Base-by-base conservation (phyloP, 2,329 filamentous ascomycete species). In the Trichoderma sp. region DNA sequence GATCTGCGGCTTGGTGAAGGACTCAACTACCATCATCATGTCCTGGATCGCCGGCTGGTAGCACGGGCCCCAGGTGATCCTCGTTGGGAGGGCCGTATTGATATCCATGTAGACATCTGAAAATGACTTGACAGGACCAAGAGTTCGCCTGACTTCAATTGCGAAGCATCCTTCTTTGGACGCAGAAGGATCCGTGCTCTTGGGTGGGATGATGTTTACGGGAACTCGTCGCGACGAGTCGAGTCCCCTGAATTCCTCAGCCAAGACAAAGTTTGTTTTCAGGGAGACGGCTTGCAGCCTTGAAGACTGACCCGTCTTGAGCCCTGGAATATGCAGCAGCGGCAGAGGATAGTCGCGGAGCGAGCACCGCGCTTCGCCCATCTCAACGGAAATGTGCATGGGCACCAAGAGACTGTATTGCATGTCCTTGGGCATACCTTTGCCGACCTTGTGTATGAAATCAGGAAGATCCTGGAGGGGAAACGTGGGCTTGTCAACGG, bases 1-100 rank as follows among this genome's bases (percentile, higher is more conserved):
- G 30, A 97, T 83, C 68, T 94, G 93, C 7, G 94, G 92, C 74
- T 99, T 99, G 0, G 94, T 97, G 75, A 99, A 98, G 2, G 91
- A 94, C 77, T 99, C 95, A 67, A 99, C 91, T 28, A 93, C 93
- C 85, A 98, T 97, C 95, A 99, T 99, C 90, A 98, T 97, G 74
- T 99, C 96, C 76, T 99, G 95, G 56, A 99, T 94, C 1, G 94
- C 94, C 30, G 96, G 95, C 73, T 99, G 96, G 73, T 98, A 99
- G 2, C 93, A 97, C 52, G 95, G 93, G 7, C 93, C 93, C 96
- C 95, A 99, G 0, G 94, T 97, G 61, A 99, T 94, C 51, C 91
- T 88, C 0, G 95, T 99, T 2, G 96, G 92, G 66, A 94, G 87
- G 62, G 89, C 90, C 2, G 94, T 97, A 76, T 98, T 97, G 76